Evolutionary conservation across 306 rosid species (phyloP).

Genomic region (Citrullus colocynthis): DNA sequence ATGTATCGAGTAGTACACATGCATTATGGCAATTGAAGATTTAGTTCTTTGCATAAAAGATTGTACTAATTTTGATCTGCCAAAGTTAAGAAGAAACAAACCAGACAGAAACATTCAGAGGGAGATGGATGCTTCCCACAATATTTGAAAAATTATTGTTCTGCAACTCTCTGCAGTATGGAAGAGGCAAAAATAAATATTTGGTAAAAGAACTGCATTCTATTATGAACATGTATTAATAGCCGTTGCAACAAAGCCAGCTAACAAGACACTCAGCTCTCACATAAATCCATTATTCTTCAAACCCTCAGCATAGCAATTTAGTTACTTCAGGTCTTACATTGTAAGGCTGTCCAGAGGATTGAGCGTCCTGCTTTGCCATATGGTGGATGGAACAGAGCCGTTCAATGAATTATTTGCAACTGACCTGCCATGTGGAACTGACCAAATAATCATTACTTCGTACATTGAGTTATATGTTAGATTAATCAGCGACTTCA

Average conservation of each 20-base stretch:
- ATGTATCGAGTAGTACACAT: background rate
- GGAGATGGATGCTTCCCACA: conserved; percentile 38
- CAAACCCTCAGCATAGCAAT: conserved; percentile 1
- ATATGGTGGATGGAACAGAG: conserved; percentile 47
- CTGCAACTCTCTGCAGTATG: conserved; percentile 63
- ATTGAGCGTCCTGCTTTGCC: conserved; percentile 40
- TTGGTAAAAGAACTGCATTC: conserved; percentile 7
- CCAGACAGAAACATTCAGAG: conserved; percentile 62
- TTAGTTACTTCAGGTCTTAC: conserved; percentile 41
- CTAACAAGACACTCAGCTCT: background rate
- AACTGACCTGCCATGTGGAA: conserved; percentile 59
- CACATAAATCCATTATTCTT: background rate
- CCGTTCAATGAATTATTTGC: conserved; percentile 64
- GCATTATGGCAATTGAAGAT: background rate
- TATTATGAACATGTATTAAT: background rate
- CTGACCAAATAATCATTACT: background rate
- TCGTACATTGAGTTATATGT: background rate
- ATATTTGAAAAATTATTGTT: conserved; percentile 41
- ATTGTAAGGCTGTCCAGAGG: conserved; percentile 24
- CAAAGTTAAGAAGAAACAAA: conserved; percentile 26
- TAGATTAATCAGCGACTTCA: background rate
- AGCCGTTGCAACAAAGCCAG: background rate
- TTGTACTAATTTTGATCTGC: conserved; percentile 5
- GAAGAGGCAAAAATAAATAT: conserved; percentile 12
- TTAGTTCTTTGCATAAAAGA: background rate